Percentiles rank a stretch among this genome's conserved stretches.
These are phyloP conservation scores for Paraglomus brasilianum DNA, from an alignment of 192 early-diverging fungal species.

Conservation along the genomic window DNA sequence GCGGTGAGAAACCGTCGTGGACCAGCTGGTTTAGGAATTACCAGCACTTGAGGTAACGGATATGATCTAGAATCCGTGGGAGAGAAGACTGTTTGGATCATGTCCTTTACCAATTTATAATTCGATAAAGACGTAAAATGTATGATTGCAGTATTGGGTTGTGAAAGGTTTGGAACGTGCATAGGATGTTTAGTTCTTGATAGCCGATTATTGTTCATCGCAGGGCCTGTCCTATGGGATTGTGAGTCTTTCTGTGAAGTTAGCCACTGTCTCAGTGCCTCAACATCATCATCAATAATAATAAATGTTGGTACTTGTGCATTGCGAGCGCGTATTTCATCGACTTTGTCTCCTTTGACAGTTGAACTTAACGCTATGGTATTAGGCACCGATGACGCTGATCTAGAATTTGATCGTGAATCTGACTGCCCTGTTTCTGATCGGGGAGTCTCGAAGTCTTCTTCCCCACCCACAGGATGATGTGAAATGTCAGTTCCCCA, in stretches of 20 bases:
- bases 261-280: slow-evolving; percentile 48
- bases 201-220: slow-evolving; percentile 24
- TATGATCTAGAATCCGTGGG: slow-evolving; percentile 17
- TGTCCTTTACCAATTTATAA: slow-evolving; percentile 51
- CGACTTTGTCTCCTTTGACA: background rate
- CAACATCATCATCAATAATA: slow-evolving; percentile 59
- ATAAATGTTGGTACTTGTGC: slow-evolving; percentile 43
- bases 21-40: slow-evolving; percentile 63
- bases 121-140: slow-evolving; percentile 57
- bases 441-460: slow-evolving; percentile 2
- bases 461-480: slow-evolving; percentile 34
- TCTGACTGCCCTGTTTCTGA: background rate
- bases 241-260: slow-evolving; percentile 36
- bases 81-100: slow-evolving; percentile 40
- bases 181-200: slow-evolving; percentile 33
- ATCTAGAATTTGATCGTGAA: slow-evolving; percentile 13
- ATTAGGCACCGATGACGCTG: slow-evolving; percentile 17
- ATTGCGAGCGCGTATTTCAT: slow-evolving; percentile 11
- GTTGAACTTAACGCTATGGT: background rate
- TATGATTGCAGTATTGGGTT: slow-evolving; percentile 52
- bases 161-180: slow-evolving; percentile 31
- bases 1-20: slow-evolving; percentile 58
- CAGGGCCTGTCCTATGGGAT: slow-evolving; percentile 25
- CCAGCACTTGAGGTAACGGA: slow-evolving; percentile 50
- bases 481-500: slow-evolving; percentile 55